Percentiles rank a stretch among this genome's conserved stretches.
These are phyloP conservation scores for Suillus plorans DNA, from an alignment of 768 basidiomycete genomes.

Conservation along the genomic window DNA sequence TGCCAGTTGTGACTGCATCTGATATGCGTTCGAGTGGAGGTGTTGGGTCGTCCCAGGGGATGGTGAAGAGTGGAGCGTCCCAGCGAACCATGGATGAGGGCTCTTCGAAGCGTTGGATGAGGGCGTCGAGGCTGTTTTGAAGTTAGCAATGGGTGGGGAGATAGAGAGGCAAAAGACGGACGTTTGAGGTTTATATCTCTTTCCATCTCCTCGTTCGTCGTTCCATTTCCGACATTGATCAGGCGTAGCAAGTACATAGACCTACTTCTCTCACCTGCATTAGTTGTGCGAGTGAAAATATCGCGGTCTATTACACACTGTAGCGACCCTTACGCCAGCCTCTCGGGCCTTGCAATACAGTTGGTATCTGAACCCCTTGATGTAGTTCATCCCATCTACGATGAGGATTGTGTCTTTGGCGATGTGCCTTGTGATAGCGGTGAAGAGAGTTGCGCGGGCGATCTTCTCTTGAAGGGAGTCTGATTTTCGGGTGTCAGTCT, in stretches of 20 bases:
- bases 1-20: background rate
- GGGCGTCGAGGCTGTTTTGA: conserved; percentile 41
- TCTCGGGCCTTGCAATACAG: background rate
- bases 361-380: too few species aligned
- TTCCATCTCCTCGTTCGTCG: background rate
- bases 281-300: too few species aligned
- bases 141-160: too few species aligned
- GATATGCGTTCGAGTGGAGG: conserved; percentile 52
- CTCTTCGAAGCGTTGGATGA: conserved; percentile 89
- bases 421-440: background rate
- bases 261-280: background rate
- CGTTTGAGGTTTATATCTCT: too few species aligned
- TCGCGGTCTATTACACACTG: too few species aligned
- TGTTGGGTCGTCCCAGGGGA: conserved; percentile 70
- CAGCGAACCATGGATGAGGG: conserved; percentile 97
- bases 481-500: background rate
- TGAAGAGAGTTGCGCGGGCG: background rate
- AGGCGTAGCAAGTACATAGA: background rate
- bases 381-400: too few species aligned
- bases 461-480: background rate
- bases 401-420: too few species aligned
- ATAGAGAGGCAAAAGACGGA: too few species aligned
- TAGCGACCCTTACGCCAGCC: too few species aligned
- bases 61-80: conserved; percentile 93
- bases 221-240: background rate